Conservation (phyloP, 2,329 filamentous ascomycete genomes). For the Colletotrichum chlorophyti region DNA sequence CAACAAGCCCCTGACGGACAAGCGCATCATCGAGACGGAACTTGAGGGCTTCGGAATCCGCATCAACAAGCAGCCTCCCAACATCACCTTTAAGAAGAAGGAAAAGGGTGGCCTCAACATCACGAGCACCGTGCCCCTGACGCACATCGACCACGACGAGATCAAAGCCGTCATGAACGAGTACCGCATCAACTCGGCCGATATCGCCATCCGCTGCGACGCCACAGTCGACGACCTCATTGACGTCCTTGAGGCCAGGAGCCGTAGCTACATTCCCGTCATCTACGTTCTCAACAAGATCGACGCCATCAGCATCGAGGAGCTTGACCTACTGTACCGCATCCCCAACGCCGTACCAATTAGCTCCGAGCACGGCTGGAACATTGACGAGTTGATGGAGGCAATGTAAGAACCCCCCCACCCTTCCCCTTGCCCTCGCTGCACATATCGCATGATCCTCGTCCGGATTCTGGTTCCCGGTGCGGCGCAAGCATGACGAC, state of each 20-base stretch:
- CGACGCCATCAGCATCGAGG: conserved; percentile 96
- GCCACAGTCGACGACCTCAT: conserved; percentile 97
- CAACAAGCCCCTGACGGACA: conserved; percentile 97
- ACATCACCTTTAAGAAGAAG: conserved; percentile 99
- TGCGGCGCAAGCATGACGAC: background rate
- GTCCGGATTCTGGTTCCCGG: background rate
- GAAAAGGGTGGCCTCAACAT: conserved; percentile 97
- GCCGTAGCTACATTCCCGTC: conserved; percentile 96
- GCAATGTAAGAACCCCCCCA: conserved; percentile 68
- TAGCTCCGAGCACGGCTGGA: conserved; percentile 97
- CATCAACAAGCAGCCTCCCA: conserved; percentile 96
- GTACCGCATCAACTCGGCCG: conserved; percentile 94
- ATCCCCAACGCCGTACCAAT: conserved; percentile 98
- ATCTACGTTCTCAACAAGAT: conserved; percentile 99
- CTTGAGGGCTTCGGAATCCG: conserved; percentile 97
- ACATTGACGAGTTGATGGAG: conserved; percentile 95
- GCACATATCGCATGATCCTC: background rate
- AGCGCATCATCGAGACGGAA: conserved; percentile 92
- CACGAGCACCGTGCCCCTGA: conserved; percentile 90
- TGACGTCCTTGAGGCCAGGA: conserved; percentile 93
- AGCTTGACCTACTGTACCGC: conserved; percentile 92
- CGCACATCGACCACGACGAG: conserved; percentile 93
- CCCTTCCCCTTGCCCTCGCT: background rate
- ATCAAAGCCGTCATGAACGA: conserved; percentile 98
- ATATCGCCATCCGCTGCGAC: conserved; percentile 97